A percentile compares a stretch with the other conserved stretches of the same genome.
Evolutionary conservation across 306 rosid genomes (phyloP).

Genomic region (Acacia confusa): DNA sequence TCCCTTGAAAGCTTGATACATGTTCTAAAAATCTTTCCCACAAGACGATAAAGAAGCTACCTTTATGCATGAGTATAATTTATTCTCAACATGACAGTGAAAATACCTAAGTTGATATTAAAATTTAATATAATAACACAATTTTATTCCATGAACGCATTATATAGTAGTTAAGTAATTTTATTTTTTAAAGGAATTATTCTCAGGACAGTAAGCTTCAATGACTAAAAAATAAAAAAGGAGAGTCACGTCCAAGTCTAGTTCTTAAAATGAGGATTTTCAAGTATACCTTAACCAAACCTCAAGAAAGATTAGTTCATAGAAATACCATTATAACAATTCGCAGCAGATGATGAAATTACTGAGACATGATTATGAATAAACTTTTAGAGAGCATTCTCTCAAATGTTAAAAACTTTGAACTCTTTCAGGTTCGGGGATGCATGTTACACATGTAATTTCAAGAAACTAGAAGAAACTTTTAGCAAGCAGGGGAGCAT

Average conservation of each 20-base stretch:
- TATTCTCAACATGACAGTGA: not conserved
- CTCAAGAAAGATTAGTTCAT: not conserved
- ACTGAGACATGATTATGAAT: constrained; percentile 12
- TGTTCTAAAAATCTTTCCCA: not conserved
- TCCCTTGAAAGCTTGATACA: not conserved
- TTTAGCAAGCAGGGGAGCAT: constrained; percentile 9
- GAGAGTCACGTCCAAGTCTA: not conserved
- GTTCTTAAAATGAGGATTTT: not conserved
- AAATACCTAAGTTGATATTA: not conserved
- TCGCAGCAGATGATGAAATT: constrained; percentile 12
- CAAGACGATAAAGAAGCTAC: not conserved
- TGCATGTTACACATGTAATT: constrained; percentile 11
- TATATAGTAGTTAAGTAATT: not conserved
- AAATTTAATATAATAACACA: not conserved
- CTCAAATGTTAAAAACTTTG: not conserved
- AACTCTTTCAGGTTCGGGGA: constrained; percentile 2
- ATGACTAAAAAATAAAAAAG: not conserved
- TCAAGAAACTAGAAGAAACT: constrained; percentile 15
- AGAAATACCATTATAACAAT: not conserved
- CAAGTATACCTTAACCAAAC: not conserved
- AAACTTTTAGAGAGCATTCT: not conserved
- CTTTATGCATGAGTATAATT: not conserved
- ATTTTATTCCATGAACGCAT: not conserved
- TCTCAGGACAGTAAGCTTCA: not conserved
- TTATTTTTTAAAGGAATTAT: not conserved